Evolutionary conservation across 2,329 filamentous ascomycete genomes (phyloP).

Genomic region (Aspergillus calidoustus): DNA sequence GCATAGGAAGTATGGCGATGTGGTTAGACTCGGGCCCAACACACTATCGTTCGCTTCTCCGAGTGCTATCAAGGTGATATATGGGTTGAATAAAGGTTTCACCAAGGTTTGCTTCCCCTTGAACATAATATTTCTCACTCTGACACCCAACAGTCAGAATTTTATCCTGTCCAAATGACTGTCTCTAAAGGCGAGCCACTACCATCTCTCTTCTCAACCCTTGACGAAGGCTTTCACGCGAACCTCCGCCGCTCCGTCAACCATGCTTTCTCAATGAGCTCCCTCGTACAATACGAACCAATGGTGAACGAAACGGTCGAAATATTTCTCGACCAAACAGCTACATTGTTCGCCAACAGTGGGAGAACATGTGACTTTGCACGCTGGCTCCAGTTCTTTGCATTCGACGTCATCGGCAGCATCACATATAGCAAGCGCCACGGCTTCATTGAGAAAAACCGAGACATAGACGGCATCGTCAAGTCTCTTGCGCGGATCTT

Average conservation of each 20-base stretch:
- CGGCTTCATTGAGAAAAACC: slow-evolving; percentile 75
- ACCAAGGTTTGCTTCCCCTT: slow-evolving; percentile 61
- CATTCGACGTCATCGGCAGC: slow-evolving; percentile 82
- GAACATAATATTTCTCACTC: neutral
- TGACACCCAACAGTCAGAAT: slow-evolving; percentile 60
- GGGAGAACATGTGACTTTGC: slow-evolving; percentile 27
- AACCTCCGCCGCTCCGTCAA: slow-evolving; percentile 24
- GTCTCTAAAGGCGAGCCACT: slow-evolving; percentile 70
- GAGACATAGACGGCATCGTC: slow-evolving; percentile 59
- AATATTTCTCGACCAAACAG: slow-evolving; percentile 19
- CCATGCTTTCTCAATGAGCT: slow-evolving; percentile 23
- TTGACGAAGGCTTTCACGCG: slow-evolving; percentile 39
- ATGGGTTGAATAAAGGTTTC: slow-evolving; percentile 81
- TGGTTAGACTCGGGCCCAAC: slow-evolving; percentile 77
- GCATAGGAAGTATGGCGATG: slow-evolving; percentile 72
- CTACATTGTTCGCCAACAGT: slow-evolving; percentile 1
- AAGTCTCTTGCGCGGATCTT: slow-evolving; percentile 19
- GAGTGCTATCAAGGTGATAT: slow-evolving; percentile 75
- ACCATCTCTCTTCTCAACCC: slow-evolving; percentile 76
- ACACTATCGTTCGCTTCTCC: slow-evolving; percentile 73
- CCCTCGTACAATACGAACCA: slow-evolving; percentile 22
- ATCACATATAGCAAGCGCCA: slow-evolving; percentile 77
- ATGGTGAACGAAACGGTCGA: slow-evolving; percentile 21
- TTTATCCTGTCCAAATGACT: slow-evolving; percentile 79
- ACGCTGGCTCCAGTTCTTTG: slow-evolving; percentile 76